Evolutionary conservation across 371 early-diverging fungal species (phyloP).

Genomic region (Syncephalis plumigaleata): DNA sequence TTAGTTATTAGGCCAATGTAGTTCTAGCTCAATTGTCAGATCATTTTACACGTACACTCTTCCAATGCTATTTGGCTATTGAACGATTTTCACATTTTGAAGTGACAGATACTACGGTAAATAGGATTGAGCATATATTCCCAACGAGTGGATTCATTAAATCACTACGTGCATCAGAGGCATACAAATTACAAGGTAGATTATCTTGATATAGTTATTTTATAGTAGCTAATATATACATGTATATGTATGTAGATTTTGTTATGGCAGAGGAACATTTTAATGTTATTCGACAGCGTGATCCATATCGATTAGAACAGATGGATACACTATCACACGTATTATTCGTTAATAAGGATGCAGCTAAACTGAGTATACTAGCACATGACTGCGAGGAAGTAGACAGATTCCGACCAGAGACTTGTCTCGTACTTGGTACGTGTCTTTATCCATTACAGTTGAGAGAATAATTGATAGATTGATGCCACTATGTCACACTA

Average conservation of each 20-base stretch:
- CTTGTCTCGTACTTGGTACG: conserved; percentile 65
- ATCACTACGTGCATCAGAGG: conserved; percentile 28
- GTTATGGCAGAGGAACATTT: conserved; percentile 48
- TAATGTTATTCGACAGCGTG: conserved; percentile 35
- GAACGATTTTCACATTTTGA: conserved; percentile 7
- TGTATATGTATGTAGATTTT: conserved; percentile 27
- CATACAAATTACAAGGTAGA: conserved; percentile 19
- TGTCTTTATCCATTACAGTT: neutral
- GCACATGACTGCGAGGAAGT: conserved; percentile 54
- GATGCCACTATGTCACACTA: no score
- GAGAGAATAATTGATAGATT: no score
- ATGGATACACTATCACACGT: conserved; percentile 83
- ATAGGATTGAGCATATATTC: conserved; percentile 16
- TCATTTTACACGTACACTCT: conserved; percentile 1
- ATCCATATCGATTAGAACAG: conserved; percentile 67
- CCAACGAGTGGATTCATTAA: conserved; percentile 40
- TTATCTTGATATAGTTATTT: conserved; percentile 4
- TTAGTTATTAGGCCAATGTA: neutral
- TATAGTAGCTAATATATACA: no score
- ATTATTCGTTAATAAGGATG: conserved; percentile 60
- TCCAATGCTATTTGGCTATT: conserved; percentile 10
- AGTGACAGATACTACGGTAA: conserved; percentile 4
- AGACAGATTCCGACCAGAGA: conserved; percentile 77
- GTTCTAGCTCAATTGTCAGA: neutral
- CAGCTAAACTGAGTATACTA: conserved; percentile 50